Conservation (phyloP, 768 basidiomycete species). For the Suillus clintonianus region DNA sequence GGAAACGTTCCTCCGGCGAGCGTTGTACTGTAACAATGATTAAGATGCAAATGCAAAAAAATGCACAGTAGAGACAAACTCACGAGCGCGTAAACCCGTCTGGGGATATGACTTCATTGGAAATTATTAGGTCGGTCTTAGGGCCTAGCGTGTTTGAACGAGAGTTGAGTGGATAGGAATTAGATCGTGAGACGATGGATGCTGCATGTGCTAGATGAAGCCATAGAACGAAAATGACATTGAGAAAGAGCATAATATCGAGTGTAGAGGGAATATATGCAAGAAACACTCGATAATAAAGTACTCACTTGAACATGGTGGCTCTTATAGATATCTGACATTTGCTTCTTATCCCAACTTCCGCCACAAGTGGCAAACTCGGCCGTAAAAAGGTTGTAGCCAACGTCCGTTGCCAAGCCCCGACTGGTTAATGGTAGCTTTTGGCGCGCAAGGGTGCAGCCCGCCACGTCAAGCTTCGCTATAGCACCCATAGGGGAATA, state of each 20-base stretch:
- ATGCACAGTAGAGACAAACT: slow-evolving; percentile 15
- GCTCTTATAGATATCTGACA: background rate
- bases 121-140: slow-evolving; percentile 35
- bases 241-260: background rate
- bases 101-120: slow-evolving; percentile 43
- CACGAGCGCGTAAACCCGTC: slow-evolving; percentile 52
- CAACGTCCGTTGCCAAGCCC: background rate
- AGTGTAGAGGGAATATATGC: background rate
- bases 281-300: background rate
- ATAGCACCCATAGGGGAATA: background rate
- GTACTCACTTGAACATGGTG: background rate
- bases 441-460: background rate
- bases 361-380: no score
- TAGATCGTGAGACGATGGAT: slow-evolving; percentile 17
- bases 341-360: background rate
- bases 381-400: background rate
- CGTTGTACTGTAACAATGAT: slow-evolving; percentile 27
- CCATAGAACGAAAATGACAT: background rate
- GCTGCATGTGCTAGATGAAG: slow-evolving; percentile 13
- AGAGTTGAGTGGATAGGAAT: slow-evolving; percentile 6
- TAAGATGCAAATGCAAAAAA: background rate
- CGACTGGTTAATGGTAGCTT: background rate
- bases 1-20: slow-evolving; percentile 42
- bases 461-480: background rate
- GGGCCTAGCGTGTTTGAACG: slow-evolving; percentile 16